Evolutionary conservation across 148 eudicot genomes (phyloP).

Genomic region (Silene conica): DNA sequence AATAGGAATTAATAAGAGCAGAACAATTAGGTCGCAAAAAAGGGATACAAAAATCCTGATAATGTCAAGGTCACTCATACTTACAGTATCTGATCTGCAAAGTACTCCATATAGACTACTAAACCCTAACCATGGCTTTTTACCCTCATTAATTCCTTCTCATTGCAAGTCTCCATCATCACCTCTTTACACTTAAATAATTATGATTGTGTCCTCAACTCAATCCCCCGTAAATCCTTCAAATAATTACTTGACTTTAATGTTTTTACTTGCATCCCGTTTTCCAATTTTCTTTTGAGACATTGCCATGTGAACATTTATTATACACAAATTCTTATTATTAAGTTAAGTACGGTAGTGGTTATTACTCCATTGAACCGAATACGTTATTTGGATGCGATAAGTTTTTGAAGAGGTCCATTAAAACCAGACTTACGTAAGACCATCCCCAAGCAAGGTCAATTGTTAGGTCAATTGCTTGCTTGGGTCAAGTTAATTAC

Average conservation of each 20-base stretch:
- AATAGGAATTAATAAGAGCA: not conserved
- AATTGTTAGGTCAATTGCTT: too few relatives aligned
- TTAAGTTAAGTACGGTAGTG: too few relatives aligned
- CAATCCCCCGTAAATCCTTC: conserved; percentile 10
- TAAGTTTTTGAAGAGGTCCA: too few relatives aligned
- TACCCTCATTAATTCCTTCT: too few relatives aligned
- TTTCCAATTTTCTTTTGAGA: not conserved
- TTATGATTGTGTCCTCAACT: not conserved
- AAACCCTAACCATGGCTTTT: not conserved
- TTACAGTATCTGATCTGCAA: not conserved
- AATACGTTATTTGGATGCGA: too few relatives aligned
- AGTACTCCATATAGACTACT: not conserved
- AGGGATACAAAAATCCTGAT: not conserved
- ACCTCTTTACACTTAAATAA: not conserved
- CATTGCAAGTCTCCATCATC: not conserved
- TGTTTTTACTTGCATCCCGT: conserved; percentile 6
- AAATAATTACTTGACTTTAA: conserved; percentile 13
- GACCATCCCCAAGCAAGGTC: too few relatives aligned
- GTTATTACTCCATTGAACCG: too few relatives aligned
- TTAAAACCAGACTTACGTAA: too few relatives aligned
- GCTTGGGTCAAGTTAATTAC: too few relatives aligned
- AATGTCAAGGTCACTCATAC: not conserved
- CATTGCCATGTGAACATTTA: conserved; percentile 18
- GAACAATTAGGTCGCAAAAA: not conserved
- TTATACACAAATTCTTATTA: too few relatives aligned